These are phyloP conservation scores for Daldinia childiae DNA, from an alignment of 495 filamentous ascomycete species.

Conservation along the genomic window DNA sequence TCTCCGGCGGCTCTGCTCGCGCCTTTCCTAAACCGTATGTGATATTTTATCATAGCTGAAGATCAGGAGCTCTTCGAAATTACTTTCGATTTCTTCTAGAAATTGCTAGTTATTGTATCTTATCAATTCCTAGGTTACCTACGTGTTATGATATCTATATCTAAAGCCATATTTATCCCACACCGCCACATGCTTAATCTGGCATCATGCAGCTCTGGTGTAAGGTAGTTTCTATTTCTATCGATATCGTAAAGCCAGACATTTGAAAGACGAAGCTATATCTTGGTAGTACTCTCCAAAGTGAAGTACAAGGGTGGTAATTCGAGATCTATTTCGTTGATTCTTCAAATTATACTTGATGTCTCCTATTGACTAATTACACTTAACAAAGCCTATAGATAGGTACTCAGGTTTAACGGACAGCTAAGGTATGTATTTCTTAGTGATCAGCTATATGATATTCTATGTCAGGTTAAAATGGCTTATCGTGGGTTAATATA, in stretches of 20 bases:
- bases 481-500: not conserved
- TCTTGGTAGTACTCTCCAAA: too few relatives aligned
- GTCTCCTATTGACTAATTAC: not conserved
- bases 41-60: slow-evolving; percentile 9
- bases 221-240: not conserved
- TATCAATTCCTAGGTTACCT: not conserved
- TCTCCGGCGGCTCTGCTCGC: slow-evolving; percentile 30
- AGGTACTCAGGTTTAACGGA: not conserved
- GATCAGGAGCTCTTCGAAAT: not conserved
- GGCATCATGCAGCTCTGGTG: not conserved
- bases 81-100: slow-evolving; percentile 9
- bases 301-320: too few relatives aligned
- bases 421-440: not conserved
- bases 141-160: not conserved
- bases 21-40: slow-evolving; percentile 21
- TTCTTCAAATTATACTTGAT: too few relatives aligned
- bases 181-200: not conserved
- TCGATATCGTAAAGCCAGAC: too few relatives aligned
- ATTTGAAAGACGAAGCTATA: too few relatives aligned
- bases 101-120: not conserved
- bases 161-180: not conserved
- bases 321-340: too few relatives aligned
- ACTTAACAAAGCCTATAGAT: not conserved
- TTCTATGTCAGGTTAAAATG: not conserved
- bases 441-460: not conserved